These are phyloP conservation scores for Mortierella antarctica DNA, from an alignment of 192 early-diverging fungal species.

Conservation along the genomic window DNA sequence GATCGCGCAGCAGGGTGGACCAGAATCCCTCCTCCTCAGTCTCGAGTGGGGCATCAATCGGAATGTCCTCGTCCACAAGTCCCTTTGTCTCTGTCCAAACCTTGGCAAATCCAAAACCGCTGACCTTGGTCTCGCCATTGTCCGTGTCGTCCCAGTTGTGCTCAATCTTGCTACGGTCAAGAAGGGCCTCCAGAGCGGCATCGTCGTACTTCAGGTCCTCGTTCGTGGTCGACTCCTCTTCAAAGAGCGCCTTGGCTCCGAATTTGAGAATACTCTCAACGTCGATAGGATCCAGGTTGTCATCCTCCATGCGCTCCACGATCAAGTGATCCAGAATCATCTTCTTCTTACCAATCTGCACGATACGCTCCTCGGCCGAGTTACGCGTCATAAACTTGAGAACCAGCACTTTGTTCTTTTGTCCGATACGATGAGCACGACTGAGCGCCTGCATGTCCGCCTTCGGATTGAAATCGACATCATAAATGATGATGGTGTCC, in stretches of 20 bases:
- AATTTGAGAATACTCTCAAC: slow-evolving; percentile 73
- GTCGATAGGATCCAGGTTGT: slow-evolving; percentile 64
- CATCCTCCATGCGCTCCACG: slow-evolving; percentile 76
- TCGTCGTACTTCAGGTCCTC: slow-evolving; percentile 66
- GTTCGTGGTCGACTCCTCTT: slow-evolving; percentile 62
- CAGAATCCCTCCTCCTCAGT: slow-evolving; percentile 51
- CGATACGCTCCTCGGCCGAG: slow-evolving; percentile 76
- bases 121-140: slow-evolving; percentile 50
- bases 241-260: slow-evolving; percentile 76
- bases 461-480: slow-evolving; percentile 82
- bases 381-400: slow-evolving; percentile 72
- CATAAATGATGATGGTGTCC: slow-evolving; percentile 81
- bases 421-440: slow-evolving; percentile 81
- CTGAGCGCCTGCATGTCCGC: slow-evolving; percentile 78
- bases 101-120: slow-evolving; percentile 70
- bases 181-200: slow-evolving; percentile 65
- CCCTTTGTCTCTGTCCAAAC: slow-evolving; percentile 70
- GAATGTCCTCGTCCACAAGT: slow-evolving; percentile 55
- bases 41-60: slow-evolving; percentile 29
- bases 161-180: slow-evolving; percentile 66
- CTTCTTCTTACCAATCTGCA: slow-evolving; percentile 81
- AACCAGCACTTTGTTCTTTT: slow-evolving; percentile 71
- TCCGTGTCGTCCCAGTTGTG: slow-evolving; percentile 38
- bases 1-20: slow-evolving; percentile 45
- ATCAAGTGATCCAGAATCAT: slow-evolving; percentile 81